Conservation (phyloP, 306 rosid genomes). For the Vigna trinervia region DNA sequence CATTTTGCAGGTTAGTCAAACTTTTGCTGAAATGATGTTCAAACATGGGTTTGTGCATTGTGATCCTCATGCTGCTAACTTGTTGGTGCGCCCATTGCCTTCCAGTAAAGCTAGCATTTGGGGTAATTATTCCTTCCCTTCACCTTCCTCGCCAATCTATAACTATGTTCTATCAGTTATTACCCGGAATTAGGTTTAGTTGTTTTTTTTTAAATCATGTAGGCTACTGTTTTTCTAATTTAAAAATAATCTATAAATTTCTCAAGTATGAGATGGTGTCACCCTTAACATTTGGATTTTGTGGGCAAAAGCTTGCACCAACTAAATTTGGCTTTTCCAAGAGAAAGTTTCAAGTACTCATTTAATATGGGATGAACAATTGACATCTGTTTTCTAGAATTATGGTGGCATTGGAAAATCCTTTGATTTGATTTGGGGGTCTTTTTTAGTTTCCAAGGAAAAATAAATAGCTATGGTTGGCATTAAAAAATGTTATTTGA, state of each 20-base stretch:
- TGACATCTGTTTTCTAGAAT: conserved; percentile 9
- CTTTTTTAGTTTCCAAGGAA: conserved; percentile 25
- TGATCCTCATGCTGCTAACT: conserved; percentile 96
- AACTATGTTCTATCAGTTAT: conserved; percentile 17
- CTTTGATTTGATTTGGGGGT: conserved; percentile 26
- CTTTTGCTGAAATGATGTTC: conserved; percentile 99
- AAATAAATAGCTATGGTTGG: not conserved
- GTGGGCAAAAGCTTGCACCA: conserved; percentile 9
- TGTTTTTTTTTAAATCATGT: conserved; percentile 19
- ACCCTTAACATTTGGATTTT: conserved; percentile 13
- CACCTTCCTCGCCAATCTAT: not conserved
- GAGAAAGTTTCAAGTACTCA: not conserved
- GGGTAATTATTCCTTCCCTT: conserved; percentile 57
- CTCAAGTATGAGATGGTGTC: not conserved
- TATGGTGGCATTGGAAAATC: not conserved
- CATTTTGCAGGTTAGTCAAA: conserved; percentile 78
- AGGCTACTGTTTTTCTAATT: conserved; percentile 20
- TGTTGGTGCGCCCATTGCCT: conserved; percentile 89
- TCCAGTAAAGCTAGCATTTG: conserved; percentile 62
- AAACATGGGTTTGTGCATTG: conserved; percentile 99
- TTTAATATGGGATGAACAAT: not conserved
- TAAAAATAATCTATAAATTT: not conserved
- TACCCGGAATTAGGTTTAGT: conserved; percentile 18
- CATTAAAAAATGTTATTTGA: not conserved
- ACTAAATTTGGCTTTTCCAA: conserved; percentile 10